Percentiles rank a stretch among this genome's conserved stretches.
Evolutionary conservation across 345 rosid species (phyloP).

Genomic region (Lepidium aucheri): DNA sequence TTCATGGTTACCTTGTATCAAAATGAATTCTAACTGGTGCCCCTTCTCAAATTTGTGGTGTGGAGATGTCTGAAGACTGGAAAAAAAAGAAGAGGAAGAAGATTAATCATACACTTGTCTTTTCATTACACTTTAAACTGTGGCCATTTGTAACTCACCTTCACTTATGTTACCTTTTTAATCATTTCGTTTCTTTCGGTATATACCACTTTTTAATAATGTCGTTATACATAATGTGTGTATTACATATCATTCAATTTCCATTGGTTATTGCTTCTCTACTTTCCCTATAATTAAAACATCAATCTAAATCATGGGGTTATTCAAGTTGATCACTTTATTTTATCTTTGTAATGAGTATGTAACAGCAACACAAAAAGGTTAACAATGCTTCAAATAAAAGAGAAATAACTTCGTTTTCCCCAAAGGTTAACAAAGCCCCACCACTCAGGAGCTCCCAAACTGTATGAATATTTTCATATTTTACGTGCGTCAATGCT

Average conservation of each 20-base stretch:
- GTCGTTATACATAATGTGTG: constrained; percentile 8
- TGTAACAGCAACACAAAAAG: too few relatives aligned
- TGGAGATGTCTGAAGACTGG: background rate
- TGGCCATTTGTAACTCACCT: constrained; percentile 26
- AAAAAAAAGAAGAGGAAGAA: background rate
- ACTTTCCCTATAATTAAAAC: constrained; percentile 7
- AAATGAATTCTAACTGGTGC: background rate
- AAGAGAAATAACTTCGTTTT: too few relatives aligned
- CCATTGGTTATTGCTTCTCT: constrained; percentile 15
- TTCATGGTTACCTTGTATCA: background rate
- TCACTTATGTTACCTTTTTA: constrained; percentile 23
- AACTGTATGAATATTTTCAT: too few relatives aligned
- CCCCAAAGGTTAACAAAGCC: too few relatives aligned
- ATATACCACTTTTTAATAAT: constrained; percentile 4
- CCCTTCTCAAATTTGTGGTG: constrained; percentile 1
- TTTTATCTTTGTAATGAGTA: background rate
- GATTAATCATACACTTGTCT: constrained; percentile 13
- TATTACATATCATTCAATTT: constrained; percentile 8
- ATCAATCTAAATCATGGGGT: constrained; percentile 2
- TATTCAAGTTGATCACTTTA: constrained; percentile 13
- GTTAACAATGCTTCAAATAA: too few relatives aligned
- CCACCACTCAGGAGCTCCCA: too few relatives aligned
- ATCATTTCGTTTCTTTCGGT: constrained; percentile 23
- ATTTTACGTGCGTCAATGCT: too few relatives aligned
- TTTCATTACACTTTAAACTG: constrained; percentile 24